Conservation (phyloP, 2,329 filamentous ascomycete genomes). For the Pseudogymnoascus sp. region DNA sequence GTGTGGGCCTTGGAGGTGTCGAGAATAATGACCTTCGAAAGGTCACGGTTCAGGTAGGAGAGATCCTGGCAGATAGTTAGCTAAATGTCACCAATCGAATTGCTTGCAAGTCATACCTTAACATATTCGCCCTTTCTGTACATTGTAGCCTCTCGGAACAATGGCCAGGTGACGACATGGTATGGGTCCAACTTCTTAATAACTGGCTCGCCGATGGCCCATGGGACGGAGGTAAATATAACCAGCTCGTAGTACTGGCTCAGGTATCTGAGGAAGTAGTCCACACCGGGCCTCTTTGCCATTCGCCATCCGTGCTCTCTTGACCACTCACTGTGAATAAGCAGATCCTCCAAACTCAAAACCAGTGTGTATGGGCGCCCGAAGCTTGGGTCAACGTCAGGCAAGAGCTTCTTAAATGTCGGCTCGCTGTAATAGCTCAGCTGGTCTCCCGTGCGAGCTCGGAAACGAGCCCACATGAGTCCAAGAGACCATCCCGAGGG, state of each 20-base stretch:
- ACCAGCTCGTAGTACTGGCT: constrained; percentile 98
- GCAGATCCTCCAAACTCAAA: constrained; percentile 82
- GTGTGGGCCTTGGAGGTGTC: constrained; percentile 79
- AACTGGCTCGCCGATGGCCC: constrained; percentile 74
- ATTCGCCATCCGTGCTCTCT: constrained; percentile 91
- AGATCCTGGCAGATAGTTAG: constrained; percentile 57
- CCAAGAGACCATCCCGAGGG: constrained; percentile 70
- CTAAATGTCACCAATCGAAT: neutral
- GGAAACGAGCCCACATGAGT: constrained; percentile 73
- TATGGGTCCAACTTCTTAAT: constrained; percentile 91
- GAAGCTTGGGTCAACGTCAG: constrained; percentile 68
- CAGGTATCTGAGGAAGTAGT: constrained; percentile 95
- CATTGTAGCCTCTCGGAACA: constrained; percentile 93
- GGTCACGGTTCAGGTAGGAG: constrained; percentile 92
- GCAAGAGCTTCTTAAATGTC: constrained; percentile 86
- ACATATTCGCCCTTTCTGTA: constrained; percentile 94
- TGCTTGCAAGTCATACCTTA: constrained; percentile 53
- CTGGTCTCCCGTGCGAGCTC: constrained; percentile 64
- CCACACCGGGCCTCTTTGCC: constrained; percentile 87
- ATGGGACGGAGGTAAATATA: constrained; percentile 84
- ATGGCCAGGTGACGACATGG: constrained; percentile 87
- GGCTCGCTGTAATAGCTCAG: constrained; percentile 94
- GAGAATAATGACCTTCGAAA: constrained; percentile 90
- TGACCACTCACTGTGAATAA: constrained; percentile 91
- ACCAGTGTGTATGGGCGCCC: constrained; percentile 88